Base-by-base conservation (phyloP, 116 monocot genomes). In the Papilionanthe hybrid region DNA sequence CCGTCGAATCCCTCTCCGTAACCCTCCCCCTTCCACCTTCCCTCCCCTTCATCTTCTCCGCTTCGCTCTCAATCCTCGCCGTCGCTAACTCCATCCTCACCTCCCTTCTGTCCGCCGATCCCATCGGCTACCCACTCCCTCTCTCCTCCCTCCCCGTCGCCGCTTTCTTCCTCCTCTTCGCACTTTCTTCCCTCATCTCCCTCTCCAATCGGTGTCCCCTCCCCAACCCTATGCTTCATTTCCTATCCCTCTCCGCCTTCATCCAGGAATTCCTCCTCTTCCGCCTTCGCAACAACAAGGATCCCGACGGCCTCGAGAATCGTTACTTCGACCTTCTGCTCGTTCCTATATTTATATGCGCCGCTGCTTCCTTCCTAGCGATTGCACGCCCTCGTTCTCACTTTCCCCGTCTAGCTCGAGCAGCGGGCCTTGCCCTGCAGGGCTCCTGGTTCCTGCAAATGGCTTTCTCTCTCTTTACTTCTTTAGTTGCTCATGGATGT, bases 401-500 rank as follows among this genome's bases (percentile, higher is more conserved):
- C 9, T 25, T 23, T 42, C 94, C 89, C 1, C 85, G 86, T 53
- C 77, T 94, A 47, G 89, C 86, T 37, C 87, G 92, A 3, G 89
- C 87, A 2, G 82, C 86, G 18, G 90, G 86, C 48, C 83, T 94
- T 9, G 85, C 81, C 15, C 83, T 94, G 65, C 94, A 97, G 7
- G 96, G 96, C 18, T 88, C 96, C 23, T 97, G 96, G 96, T 72
- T 97, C 17, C 10, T 97, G 23, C 96, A 97, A 86, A 97, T 91
- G 85, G 94, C 81, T 0, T 93, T 97, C 86, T 97, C 94, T 55
- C 86, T 97, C 86, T 97, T 97, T 80, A 84, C 94, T 72, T 84
- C 72, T 41, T 85, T 80, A 30, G 75, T 91, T 37, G 79, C 94
- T 18, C 82, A 91, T 67, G 96, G 94, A 0, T 97, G 96, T 77